A percentile compares a stretch with the other conserved stretches of the same genome.
Conservation (phyloP, 352 stramenopile genomes). For the Pythium brachiatum region DNA sequence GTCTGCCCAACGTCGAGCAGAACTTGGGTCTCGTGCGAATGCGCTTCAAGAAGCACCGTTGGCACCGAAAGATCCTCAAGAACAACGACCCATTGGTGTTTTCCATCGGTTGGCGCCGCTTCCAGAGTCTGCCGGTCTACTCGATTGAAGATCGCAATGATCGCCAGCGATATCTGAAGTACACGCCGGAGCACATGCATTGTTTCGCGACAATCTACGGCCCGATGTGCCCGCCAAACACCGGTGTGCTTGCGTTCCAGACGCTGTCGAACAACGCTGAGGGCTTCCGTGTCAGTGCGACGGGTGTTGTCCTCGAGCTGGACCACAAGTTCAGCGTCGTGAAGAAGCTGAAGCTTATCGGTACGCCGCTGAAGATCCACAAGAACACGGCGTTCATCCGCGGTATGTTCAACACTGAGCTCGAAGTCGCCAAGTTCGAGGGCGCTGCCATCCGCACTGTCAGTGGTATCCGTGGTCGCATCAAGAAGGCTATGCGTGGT, state of each 20-base stretch:
- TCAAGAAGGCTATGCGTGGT: conserved; percentile 96
- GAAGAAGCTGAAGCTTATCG: conserved; percentile 99
- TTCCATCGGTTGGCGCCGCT: conserved; percentile 98
- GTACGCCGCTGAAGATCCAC: conserved; percentile 97
- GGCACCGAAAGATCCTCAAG: conserved; percentile 98
- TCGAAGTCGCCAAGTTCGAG: conserved; percentile 97
- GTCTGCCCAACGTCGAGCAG: conserved; percentile 95
- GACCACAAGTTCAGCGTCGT: conserved; percentile 97
- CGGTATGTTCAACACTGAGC: conserved; percentile 95
- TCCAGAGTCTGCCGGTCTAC: conserved; percentile 98
- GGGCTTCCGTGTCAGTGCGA: conserved; percentile 97
- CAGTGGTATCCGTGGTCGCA: conserved; percentile 96
- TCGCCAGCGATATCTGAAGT: conserved; percentile 97
- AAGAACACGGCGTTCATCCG: conserved; percentile 99
- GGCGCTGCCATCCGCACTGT: conserved; percentile 97
- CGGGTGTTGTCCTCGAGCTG: conserved; percentile 96
- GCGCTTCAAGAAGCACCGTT: conserved; percentile 99
- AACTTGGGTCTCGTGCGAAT: conserved; percentile 94
- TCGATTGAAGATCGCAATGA: conserved; percentile 98
- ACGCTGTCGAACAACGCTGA: conserved; percentile 89
- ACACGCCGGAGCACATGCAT: conserved; percentile 99
- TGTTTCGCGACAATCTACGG: conserved; percentile 98
- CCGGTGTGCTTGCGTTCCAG: conserved; percentile 97
- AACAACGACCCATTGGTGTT: conserved; percentile 98
- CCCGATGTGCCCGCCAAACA: conserved; percentile 95